Evolutionary conservation across 2,329 filamentous ascomycete species (phyloP).

Genomic region (Arachnopeziza araneosa): DNA sequence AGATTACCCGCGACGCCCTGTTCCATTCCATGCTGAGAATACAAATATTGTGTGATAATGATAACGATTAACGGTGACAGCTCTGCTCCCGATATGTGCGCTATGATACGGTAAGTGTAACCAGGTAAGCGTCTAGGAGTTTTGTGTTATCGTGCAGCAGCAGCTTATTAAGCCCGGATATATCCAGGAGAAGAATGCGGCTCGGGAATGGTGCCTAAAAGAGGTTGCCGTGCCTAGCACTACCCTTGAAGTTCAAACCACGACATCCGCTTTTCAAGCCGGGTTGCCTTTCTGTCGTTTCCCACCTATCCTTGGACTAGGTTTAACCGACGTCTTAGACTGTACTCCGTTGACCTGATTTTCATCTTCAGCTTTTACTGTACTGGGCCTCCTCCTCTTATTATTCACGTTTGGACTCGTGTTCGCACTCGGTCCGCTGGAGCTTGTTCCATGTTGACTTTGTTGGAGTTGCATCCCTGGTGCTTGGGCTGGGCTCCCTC

Average conservation of each 20-base stretch:
- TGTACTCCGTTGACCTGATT: conserved; percentile 27
- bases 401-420: conserved; percentile 40
- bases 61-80: background rate
- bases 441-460: conserved; percentile 62
- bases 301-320: conserved; percentile 34
- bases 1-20: background rate
- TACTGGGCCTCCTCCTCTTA: conserved; percentile 35
- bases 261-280: background rate
- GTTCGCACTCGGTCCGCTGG: conserved; percentile 61
- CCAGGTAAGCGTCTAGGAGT: background rate
- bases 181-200: background rate
- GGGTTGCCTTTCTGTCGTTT: conserved; percentile 32
- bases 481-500: conserved; percentile 53
- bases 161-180: background rate
- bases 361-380: conserved; percentile 34
- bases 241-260: background rate
- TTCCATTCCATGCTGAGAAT: background rate
- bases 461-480: conserved; percentile 62
- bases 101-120: background rate
- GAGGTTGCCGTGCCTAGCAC: background rate
- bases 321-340: conserved; percentile 32
- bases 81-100: background rate
- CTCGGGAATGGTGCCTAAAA: background rate
- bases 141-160: background rate
- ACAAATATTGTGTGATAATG: background rate